A percentile compares a stretch with the other conserved stretches of the same genome.
These are phyloP conservation scores for Colletotrichum brevisporum DNA, from an alignment of 2,329 filamentous ascomycete genomes.

Conservation along the genomic window DNA sequence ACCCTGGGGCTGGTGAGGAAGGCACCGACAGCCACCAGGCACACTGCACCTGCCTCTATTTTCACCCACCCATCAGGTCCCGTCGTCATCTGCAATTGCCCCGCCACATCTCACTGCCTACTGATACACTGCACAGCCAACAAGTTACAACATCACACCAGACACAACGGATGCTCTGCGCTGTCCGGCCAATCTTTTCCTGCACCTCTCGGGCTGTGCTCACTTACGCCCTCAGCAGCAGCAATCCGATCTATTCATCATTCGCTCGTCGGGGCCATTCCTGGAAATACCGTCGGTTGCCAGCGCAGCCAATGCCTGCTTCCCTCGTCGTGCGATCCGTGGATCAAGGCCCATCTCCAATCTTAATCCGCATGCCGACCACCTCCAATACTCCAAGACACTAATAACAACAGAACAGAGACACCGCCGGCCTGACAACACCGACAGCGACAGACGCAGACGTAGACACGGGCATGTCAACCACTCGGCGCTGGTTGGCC, in stretches of 20 bases:
- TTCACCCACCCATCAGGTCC: too few species aligned
- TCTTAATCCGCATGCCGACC: conserved; percentile 34
- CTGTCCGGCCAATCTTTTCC: not conserved
- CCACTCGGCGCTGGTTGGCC: too few species aligned
- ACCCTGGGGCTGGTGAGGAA: conserved; percentile 15
- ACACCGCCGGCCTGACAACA: conserved; percentile 3
- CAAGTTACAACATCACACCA: not conserved
- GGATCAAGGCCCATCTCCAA: conserved; percentile 26
- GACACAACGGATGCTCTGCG: not conserved
- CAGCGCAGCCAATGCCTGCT: conserved; percentile 10
- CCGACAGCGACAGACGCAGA: not conserved
- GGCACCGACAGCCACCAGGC: too few species aligned
- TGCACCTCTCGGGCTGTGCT: conserved; percentile 8
- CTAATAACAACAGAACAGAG: conserved; percentile 27
- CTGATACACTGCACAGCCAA: not conserved
- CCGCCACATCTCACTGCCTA: conserved; percentile 10
- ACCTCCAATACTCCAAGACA: conserved; percentile 24
- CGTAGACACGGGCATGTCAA: too few species aligned
- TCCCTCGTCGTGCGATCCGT: not conserved
- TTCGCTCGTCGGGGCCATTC: conserved; percentile 1
- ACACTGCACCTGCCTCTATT: too few species aligned
- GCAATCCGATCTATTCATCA: not conserved
- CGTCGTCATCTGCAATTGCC: not conserved
- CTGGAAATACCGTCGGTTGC: not conserved
- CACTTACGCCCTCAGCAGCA: not conserved